A percentile compares a stretch with the other conserved stretches of the same genome.
Evolutionary conservation across 352 stramenopile genomes (phyloP).

Genomic region (Phytophthora meadii): DNA sequence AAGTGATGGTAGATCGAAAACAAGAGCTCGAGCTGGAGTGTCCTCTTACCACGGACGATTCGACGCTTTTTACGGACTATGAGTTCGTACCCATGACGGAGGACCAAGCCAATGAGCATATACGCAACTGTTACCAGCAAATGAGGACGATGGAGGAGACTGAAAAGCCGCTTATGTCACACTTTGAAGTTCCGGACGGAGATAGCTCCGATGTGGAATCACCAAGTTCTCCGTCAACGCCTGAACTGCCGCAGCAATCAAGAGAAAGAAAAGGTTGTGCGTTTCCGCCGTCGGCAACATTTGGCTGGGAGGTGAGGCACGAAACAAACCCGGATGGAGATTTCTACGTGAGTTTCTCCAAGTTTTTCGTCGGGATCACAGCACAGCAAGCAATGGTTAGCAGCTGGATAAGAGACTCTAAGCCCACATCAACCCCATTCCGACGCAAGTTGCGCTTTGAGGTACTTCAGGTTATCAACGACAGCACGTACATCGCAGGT

Average conservation of each 20-base stretch:
- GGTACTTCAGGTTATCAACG: conserved; percentile 54
- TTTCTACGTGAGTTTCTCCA: conserved; percentile 62
- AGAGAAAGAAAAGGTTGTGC: conserved; percentile 26
- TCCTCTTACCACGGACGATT: conserved; percentile 39
- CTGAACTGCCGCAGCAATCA: not conserved
- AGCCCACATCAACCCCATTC: conserved; percentile 39
- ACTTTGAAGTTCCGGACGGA: conserved; percentile 35
- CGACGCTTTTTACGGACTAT: conserved; percentile 46
- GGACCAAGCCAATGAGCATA: conserved; percentile 55
- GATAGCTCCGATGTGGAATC: conserved; percentile 29
- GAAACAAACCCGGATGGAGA: conserved; percentile 46
- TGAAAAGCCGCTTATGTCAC: conserved; percentile 45
- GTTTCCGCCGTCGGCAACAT: conserved; percentile 57
- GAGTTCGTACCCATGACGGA: conserved; percentile 65
- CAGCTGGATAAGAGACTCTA: conserved; percentile 42
- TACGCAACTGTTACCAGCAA: conserved; percentile 65
- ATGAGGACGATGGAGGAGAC: conserved; percentile 59
- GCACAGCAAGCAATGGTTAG: conserved; percentile 51
- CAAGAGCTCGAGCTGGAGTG: conserved; percentile 56
- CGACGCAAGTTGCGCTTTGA: conserved; percentile 50
- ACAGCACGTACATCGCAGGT: conserved; percentile 56
- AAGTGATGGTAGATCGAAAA: conserved; percentile 59
- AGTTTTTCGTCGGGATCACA: conserved; percentile 50
- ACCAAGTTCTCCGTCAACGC: conserved; percentile 19
- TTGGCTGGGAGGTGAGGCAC: conserved; percentile 58